A percentile compares a stretch with the other conserved stretches of the same genome.
These are phyloP conservation scores for Eimeria nieschulzi DNA, from an alignment of 169 alveolate species.

Conservation along the genomic window DNA sequence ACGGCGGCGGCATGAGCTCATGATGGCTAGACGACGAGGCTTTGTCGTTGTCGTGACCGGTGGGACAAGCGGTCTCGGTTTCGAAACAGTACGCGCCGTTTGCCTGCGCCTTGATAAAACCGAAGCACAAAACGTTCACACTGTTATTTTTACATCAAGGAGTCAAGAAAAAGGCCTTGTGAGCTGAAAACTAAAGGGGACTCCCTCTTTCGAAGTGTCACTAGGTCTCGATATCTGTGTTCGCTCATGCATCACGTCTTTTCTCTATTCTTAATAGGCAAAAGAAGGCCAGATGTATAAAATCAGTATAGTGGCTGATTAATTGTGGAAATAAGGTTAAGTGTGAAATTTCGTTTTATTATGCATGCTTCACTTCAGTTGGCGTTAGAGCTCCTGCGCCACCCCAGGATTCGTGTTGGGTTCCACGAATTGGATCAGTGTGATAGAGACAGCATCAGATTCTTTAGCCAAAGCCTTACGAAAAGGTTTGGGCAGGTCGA, in stretches of 20 bases:
- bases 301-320: too few species aligned
- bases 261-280: too few species aligned
- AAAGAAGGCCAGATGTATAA: too few species aligned
- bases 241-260: too few species aligned
- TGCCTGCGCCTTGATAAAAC: constrained; percentile 15
- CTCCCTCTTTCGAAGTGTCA: too few species aligned
- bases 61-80: constrained; percentile 45
- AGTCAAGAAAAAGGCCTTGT: not conserved
- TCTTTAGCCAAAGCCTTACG: not conserved
- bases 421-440: constrained; percentile 14
- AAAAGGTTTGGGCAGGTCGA: constrained; percentile 8
- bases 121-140: not conserved
- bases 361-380: not conserved
- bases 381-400: constrained; percentile 16
- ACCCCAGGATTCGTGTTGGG: constrained; percentile 45
- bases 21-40: constrained; percentile 5
- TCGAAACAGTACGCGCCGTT: constrained; percentile 3
- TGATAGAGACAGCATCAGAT: not conserved
- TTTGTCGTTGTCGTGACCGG: not conserved
- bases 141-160: not conserved
- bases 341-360: not conserved
- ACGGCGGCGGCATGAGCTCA: not conserved
- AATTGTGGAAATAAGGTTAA: too few species aligned
- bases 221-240: too few species aligned
- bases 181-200: not conserved